phyloP scores from a whole-genome alignment of 2,329 filamentous ascomycete genomes.

The Periconia macrospinosa region DNA sequence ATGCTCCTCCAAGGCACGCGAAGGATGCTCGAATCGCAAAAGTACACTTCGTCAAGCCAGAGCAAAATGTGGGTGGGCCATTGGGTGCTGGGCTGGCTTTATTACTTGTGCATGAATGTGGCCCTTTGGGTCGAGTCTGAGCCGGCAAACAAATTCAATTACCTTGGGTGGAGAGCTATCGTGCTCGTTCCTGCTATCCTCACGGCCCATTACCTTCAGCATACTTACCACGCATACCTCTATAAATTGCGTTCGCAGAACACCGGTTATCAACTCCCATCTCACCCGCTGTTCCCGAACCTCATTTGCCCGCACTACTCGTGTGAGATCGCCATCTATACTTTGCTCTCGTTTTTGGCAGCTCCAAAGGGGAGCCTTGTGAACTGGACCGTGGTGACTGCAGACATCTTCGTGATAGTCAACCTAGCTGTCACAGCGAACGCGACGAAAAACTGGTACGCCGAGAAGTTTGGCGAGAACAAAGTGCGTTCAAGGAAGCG shows the following conservation, averaged over 20 bases:
- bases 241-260: conserved; percentile 42
- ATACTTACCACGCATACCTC: conserved; percentile 58
- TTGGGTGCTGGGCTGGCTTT: conserved; percentile 76
- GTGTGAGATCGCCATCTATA: conserved; percentile 82
- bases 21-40: conserved; percentile 74
- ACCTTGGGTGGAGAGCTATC: conserved; percentile 53
- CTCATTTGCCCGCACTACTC: conserved; percentile 89
- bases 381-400: conserved; percentile 74
- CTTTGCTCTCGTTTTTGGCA: conserved; percentile 72
- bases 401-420: conserved; percentile 70
- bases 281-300: conserved; percentile 69
- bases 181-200: conserved; percentile 66
- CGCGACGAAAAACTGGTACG: conserved; percentile 67
- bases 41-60: conserved; percentile 67
- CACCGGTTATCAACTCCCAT: conserved; percentile 78
- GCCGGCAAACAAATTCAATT: conserved; percentile 24
- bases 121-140: conserved; percentile 82
- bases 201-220: conserved; percentile 71
- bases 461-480: conserved; percentile 32
- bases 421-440: conserved; percentile 83
- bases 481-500: conserved; percentile 31
- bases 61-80: conserved; percentile 85
- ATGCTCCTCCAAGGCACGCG: conserved; percentile 75
- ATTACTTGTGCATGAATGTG: conserved; percentile 74
- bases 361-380: conserved; percentile 67